Conservation (phyloP, 2,329 filamentous ascomycete genomes). For the Conoideocrella luteorostrata region DNA sequence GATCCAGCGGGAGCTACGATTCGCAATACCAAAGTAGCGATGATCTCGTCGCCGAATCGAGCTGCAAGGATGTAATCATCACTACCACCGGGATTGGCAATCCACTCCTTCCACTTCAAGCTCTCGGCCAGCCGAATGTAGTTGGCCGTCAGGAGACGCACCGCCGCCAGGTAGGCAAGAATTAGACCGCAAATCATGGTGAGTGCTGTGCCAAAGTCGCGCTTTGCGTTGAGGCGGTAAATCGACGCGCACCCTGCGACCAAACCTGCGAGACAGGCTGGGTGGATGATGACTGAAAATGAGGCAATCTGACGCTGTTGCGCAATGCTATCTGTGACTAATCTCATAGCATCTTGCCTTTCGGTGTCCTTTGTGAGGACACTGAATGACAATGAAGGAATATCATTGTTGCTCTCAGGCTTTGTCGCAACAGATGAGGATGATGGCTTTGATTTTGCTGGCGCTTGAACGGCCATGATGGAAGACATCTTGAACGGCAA, state of each 20-base stretch:
- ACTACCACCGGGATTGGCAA: conserved; percentile 25
- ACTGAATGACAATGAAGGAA: conserved; percentile 57
- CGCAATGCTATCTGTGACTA: conserved; percentile 75
- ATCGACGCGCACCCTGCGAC: conserved; percentile 30
- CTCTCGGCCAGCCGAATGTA: conserved; percentile 60
- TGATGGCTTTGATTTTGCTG: conserved; percentile 6
- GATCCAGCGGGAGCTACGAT: conserved; percentile 33
- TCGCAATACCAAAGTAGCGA: conserved; percentile 63
- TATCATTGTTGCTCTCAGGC: conserved; percentile 19
- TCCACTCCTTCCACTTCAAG: conserved; percentile 56
- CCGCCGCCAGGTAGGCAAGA: conserved; percentile 54
- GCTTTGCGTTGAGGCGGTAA: conserved; percentile 29
- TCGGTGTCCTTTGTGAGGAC: conserved; percentile 47
- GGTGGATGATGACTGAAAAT: conserved; percentile 57
- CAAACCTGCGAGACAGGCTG: conserved; percentile 41
- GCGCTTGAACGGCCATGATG: conserved; percentile 12
- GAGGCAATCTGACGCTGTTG: conserved; percentile 71
- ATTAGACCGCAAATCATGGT: conserved; percentile 54
- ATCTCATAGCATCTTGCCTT: conserved; percentile 59
- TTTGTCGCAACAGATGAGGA: not conserved
- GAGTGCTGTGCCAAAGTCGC: conserved; percentile 47
- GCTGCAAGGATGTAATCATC: conserved; percentile 55
- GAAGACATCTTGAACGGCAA: conserved; percentile 1
- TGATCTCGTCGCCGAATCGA: conserved; percentile 60
- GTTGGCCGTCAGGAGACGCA: conserved; percentile 52